Evolutionary conservation across 257 asterid genomes (phyloP), one percentile per base, ranked within the genome.

Genomic region (Nicotiana sylvestris): DNA sequence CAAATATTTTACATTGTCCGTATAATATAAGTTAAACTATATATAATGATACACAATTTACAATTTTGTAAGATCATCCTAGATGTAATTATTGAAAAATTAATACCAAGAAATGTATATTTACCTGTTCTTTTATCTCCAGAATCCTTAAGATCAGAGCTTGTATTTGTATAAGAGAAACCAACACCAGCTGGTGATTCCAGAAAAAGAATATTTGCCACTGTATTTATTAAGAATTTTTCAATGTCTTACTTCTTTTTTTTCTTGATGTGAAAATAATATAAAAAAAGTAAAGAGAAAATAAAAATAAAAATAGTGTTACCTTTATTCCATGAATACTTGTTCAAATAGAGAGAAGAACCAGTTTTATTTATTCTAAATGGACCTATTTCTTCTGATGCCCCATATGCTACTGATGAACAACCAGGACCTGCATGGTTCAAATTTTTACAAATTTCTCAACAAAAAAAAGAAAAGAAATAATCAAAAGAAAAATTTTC

Each of bases 111-210:
- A 70, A 70, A 66, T 16, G 21, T 30, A 6, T 61, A 7, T 51
- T 12, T 87, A 95, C 98, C 96, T 65, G 98, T 92, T 76, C 91
- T 90, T 76, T 89, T 86, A 81, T 95, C 97, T 15, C 98, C 97
- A 0, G 87, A 85, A 76, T 93, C 86, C 13, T 72, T 25, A 78
- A 93, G 94, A 82, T 95, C 88, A 18, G 97, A 93, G 82, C 87
- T 88, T 56, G 96, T 92, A 83, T 95, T 95, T 7, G 99, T 87
- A 81, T 93, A 93, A 0, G 99, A 95, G 91, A 85, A 95, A 9
- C 99, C 99, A 58, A 92, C 98, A 6, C 98, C 98, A 76, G 97
- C 97, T 3, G 98, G 98, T 5, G 98, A 93, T 81, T 95, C 98
- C 53, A 95, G 90, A 66, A 95, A 95, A 17, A 94, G 89, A 78